phyloP scores from a whole-genome alignment of 352 stramenopile genomes.

The Globisporangium alternatum region DNA sequence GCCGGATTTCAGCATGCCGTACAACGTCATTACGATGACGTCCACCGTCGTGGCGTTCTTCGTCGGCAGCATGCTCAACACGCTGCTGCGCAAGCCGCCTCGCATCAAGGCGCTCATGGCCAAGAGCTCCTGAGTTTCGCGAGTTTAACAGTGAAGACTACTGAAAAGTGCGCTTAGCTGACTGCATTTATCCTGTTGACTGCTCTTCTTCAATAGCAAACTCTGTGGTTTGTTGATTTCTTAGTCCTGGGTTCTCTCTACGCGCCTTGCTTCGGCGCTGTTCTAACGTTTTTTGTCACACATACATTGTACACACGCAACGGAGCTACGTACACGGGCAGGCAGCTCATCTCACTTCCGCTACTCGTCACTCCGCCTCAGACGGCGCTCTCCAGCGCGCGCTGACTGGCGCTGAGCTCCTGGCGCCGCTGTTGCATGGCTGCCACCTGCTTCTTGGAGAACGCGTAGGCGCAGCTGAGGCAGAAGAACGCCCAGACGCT shows the following conservation, averaged over 20 bases:
- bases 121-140: neutral
- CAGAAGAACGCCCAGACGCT: slow-evolving; percentile 74
- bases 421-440: slow-evolving; percentile 6
- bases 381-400: slow-evolving; percentile 10
- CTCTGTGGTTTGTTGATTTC: neutral
- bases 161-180: neutral
- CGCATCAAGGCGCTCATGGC: slow-evolving; percentile 69
- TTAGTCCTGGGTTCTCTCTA: neutral
- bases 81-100: slow-evolving; percentile 66
- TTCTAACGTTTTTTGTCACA: slow-evolving; percentile 6
- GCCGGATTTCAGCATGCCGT: slow-evolving; percentile 90
- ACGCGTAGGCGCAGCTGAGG: slow-evolving; percentile 33
- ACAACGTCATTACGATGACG: slow-evolving; percentile 90
- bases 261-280: slow-evolving; percentile 1
- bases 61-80: slow-evolving; percentile 81
- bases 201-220: slow-evolving; percentile 1
- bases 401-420: neutral
- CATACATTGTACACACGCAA: slow-evolving; percentile 13
- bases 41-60: slow-evolving; percentile 88
- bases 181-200: neutral
- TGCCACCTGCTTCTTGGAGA: slow-evolving; percentile 14
- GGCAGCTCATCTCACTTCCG: slow-evolving; percentile 2
- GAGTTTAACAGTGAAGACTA: neutral
- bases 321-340: neutral
- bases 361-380: too few relatives aligned